A percentile compares a stretch with the other conserved stretches of the same genome.
Evolutionary conservation across 495 filamentous ascomycete genomes (phyloP).

Genomic region (Opeltia flavorubescens): DNA sequence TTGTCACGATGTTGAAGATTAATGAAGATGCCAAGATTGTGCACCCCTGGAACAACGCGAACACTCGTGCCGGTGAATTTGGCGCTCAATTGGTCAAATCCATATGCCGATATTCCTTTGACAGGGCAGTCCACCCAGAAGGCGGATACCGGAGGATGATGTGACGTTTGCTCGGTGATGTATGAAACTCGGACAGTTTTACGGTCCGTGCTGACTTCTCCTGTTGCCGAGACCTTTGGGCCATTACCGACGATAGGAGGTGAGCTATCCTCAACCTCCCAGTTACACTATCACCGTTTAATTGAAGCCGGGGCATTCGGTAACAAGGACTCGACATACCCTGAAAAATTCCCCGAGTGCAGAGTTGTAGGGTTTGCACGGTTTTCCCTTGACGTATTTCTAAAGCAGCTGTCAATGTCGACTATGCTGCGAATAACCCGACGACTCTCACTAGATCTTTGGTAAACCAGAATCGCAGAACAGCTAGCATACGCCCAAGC

Average conservation of each 20-base stretch:
- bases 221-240: conserved; percentile 24
- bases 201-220: conserved; percentile 15
- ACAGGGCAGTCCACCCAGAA: conserved; percentile 90
- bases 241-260: conserved; percentile 32
- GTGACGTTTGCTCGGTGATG: conserved; percentile 95
- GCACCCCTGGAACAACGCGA: conserved; percentile 76
- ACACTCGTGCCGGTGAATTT: conserved; percentile 96
- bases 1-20: conserved; percentile 63
- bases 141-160: conserved; percentile 93
- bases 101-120: conserved; percentile 74
- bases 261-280: conserved; percentile 65
- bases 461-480: conserved; percentile 94
- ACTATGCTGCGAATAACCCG: not conserved
- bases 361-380: conserved; percentile 97
- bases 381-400: conserved; percentile 97
- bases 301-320: not conserved
- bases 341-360: conserved; percentile 96
- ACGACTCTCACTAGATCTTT: conserved; percentile 61
- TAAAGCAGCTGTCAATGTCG: conserved; percentile 19
- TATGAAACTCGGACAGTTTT: conserved; percentile 62
- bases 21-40: conserved; percentile 93
- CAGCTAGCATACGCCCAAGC: conserved; percentile 82
- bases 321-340: conserved; percentile 30
- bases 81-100: conserved; percentile 89
- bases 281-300: conserved; percentile 56